Base-by-base conservation (phyloP, 1,284 basidiomycete genomes). In the Boletus smithii region DNA sequence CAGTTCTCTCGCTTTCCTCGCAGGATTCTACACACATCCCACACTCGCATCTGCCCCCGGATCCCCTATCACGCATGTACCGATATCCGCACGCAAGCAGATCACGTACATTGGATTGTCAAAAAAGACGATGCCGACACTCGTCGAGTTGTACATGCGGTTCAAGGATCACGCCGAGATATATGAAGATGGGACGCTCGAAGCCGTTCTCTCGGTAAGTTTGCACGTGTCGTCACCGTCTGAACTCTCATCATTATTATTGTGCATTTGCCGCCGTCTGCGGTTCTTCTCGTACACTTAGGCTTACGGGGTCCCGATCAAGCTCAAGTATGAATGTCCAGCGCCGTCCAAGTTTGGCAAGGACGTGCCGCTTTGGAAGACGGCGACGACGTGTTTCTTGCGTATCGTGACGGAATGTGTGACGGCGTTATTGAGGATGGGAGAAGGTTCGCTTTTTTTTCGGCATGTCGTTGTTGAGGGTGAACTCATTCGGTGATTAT, bases 281-380 rank as follows among this genome's bases (percentile, higher is more conserved):
- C n/a, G n/a, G n/a, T 23, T 23, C 8, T 24, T 24, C 5, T 24
- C 27, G 27, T 29, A 29, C 10, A 5, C 5, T n/a, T 44, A 93
- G 90, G 86, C 92, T 0, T 92, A 90, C 57, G 81, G 88, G 2
- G 85, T 95, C 27, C 93, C 95, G 0, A 84, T 97, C 64, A 93
- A 93, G 64, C 73, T 98, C 53, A 95, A 95, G 67, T 97, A 97
- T 58, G 91, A 94, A 37, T 97, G 95, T 63, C 94, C 95, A 0
- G 72, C 86, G 0, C 77, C 94, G 1, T 92, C 85, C 35, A 92
- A 87, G 63, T 90, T 83, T 60, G 90, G 89, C 1, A 83, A 88
- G 44, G 92, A 92, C 61, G 69, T 66, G n/a, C 91, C 92, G 0
- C 69, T 97, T 8, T 97, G 93, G 94, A 93, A 92, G 68, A 93